Conservation (phyloP, 306 rosid genomes). For the Prunus salicina region DNA sequence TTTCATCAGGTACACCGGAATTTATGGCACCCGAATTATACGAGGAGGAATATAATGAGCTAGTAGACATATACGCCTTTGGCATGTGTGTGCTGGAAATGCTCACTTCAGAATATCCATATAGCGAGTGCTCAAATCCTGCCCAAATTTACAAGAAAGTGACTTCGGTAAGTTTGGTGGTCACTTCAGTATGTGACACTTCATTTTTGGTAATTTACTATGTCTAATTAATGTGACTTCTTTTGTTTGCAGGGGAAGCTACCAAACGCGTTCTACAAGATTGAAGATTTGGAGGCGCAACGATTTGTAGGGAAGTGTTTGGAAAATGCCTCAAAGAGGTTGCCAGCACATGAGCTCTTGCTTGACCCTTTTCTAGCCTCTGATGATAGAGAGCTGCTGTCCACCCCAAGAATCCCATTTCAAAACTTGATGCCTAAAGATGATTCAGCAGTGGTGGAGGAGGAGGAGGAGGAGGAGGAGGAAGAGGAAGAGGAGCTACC, state of each 20-base stretch:
- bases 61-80: constrained; percentile 78
- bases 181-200: neutral
- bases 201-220: neutral
- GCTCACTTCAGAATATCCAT: constrained; percentile 84
- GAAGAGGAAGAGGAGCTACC: neutral
- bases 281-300: constrained; percentile 62
- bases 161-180: constrained; percentile 50
- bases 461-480: constrained; percentile 4
- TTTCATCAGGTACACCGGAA: constrained; percentile 73
- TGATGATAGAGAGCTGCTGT: constrained; percentile 28
- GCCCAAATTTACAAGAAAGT: constrained; percentile 99
- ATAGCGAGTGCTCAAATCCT: constrained; percentile 80
- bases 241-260: constrained; percentile 58
- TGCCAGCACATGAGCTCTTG: constrained; percentile 67
- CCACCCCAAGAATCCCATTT: constrained; percentile 17
- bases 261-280: constrained; percentile 61
- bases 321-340: constrained; percentile 57
- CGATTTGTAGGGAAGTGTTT: constrained; percentile 75
- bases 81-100: constrained; percentile 94
- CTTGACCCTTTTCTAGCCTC: constrained; percentile 69
- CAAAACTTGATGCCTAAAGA: neutral
- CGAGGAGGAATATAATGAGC: constrained; percentile 81
- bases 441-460: constrained; percentile 9
- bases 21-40: constrained; percentile 98
- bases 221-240: neutral